Conservation (phyloP, 805 yeast species). For the Candida cerambycidarum region DNA sequence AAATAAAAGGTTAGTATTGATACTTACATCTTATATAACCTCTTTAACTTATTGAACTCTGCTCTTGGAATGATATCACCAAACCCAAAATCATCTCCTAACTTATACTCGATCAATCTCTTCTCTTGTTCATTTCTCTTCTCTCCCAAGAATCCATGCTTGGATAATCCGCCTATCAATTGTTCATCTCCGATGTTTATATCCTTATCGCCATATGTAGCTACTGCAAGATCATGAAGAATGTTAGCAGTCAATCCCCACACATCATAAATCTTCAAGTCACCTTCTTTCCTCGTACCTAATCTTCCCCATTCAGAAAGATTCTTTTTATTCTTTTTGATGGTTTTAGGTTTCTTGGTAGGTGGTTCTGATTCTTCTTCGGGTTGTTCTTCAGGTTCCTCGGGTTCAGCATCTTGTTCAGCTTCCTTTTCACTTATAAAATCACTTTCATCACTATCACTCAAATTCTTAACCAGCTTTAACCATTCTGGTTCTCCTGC, state of each 20-base stretch:
- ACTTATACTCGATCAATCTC: slow-evolving; percentile 42
- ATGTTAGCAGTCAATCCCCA: slow-evolving; percentile 87
- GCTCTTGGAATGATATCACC: slow-evolving; percentile 44
- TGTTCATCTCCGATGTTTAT: slow-evolving; percentile 57
- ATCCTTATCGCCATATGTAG: slow-evolving; percentile 37
- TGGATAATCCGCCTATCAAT: slow-evolving; percentile 55
- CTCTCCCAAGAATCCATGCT: slow-evolving; percentile 53
- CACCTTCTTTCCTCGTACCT: slow-evolving; percentile 38
- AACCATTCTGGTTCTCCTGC: slow-evolving; percentile 63
- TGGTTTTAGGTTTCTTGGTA: not conserved
- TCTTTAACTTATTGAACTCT: slow-evolving; percentile 43
- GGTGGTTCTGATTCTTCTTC: slow-evolving; percentile 10
- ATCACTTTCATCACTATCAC: slow-evolving; percentile 32
- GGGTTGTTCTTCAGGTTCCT: slow-evolving; percentile 22
- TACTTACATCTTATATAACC: slow-evolving; percentile 36
- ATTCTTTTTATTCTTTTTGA: slow-evolving; percentile 12
- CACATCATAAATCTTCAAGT: slow-evolving; percentile 58
- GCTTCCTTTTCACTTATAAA: not conserved
- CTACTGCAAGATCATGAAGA: slow-evolving; percentile 64
- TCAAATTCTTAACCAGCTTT: slow-evolving; percentile 52
- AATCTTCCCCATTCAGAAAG: slow-evolving; percentile 37
- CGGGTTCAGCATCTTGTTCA: slow-evolving; percentile 19
- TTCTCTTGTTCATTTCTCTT: slow-evolving; percentile 55
- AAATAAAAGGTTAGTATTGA: too few species aligned
- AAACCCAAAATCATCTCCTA: slow-evolving; percentile 40